Evolutionary conservation across 2,329 filamentous ascomycete genomes (phyloP).

Genomic region (Cercospora sp.): DNA sequence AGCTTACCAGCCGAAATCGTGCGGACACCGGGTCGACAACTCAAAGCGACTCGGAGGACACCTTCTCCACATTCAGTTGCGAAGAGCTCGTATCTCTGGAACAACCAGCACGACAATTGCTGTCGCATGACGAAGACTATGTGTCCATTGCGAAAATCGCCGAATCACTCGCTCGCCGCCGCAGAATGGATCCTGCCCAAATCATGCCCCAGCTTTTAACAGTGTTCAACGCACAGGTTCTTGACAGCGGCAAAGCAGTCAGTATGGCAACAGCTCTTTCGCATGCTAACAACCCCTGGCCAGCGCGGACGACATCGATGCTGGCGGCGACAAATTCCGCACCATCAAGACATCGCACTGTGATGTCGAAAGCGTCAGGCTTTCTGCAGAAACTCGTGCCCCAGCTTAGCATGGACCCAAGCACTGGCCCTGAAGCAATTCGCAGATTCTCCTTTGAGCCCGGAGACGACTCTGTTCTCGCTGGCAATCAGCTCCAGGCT

Average conservation of each 20-base stretch:
- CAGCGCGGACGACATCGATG: conserved; percentile 10
- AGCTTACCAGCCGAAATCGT: conserved; percentile 12
- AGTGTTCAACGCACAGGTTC: conserved; percentile 30
- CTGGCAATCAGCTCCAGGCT: background rate
- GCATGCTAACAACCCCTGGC: background rate
- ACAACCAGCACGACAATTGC: conserved; percentile 25
- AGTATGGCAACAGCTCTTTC: conserved; percentile 10
- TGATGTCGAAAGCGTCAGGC: conserved; percentile 37
- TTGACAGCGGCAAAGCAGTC: background rate
- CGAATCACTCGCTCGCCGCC: conserved; percentile 39
- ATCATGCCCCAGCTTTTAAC: conserved; percentile 41
- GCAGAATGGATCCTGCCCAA: conserved; percentile 37
- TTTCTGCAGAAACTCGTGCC: conserved; percentile 36
- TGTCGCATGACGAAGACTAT: conserved; percentile 23
- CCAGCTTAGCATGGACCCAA: conserved; percentile 28
- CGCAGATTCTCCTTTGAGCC: conserved; percentile 49
- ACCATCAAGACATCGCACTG: conserved; percentile 22
- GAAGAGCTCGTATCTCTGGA: conserved; percentile 39
- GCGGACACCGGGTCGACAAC: conserved; percentile 23
- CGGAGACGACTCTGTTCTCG: conserved; percentile 42
- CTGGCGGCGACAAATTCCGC: conserved; percentile 8
- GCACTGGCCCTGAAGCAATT: conserved; percentile 1
- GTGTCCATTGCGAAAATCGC: conserved; percentile 41
- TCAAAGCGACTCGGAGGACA: conserved; percentile 32
- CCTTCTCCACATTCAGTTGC: conserved; percentile 40